phyloP scores from a whole-genome alignment of 1,284 basidiomycete genomes.

The Sporisorium exsertum region DNA sequence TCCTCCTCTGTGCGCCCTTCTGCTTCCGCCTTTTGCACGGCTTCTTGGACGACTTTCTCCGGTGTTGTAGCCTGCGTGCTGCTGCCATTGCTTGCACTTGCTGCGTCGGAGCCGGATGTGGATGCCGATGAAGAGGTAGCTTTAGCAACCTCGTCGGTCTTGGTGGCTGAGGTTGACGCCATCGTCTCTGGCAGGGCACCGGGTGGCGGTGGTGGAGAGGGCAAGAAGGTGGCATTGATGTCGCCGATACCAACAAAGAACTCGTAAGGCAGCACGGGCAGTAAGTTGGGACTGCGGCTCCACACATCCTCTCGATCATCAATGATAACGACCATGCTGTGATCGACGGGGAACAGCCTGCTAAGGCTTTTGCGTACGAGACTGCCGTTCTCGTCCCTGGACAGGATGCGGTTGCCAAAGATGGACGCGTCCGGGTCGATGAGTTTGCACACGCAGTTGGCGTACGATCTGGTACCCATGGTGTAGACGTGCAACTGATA shows the following conservation, averaged over 20 bases:
- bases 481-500: slow-evolving; percentile 99
- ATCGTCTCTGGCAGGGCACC: slow-evolving; percentile 17
- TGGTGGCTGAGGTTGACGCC: slow-evolving; percentile 12
- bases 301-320: slow-evolving; percentile 98
- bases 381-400: slow-evolving; percentile 85
- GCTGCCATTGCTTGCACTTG: slow-evolving; percentile 2
- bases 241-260: slow-evolving; percentile 99
- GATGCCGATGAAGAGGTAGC: slow-evolving; percentile 24
- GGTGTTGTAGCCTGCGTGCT: slow-evolving; percentile 9
- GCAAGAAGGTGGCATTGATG: slow-evolving; percentile 93
- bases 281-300: slow-evolving; percentile 90
- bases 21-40: slow-evolving; percentile 16
- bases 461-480: slow-evolving; percentile 97
- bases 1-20: slow-evolving; percentile 31
- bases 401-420: slow-evolving; percentile 88
- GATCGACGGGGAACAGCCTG: slow-evolving; percentile 88
- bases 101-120: neutral
- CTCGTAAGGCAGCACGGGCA: slow-evolving; percentile 96
- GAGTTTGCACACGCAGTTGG: slow-evolving; percentile 90
- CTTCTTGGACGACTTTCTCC: slow-evolving; percentile 14
- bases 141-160: slow-evolving; percentile 17
- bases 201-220: slow-evolving; percentile 72
- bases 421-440: slow-evolving; percentile 88
- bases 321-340: slow-evolving; percentile 98
- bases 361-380: slow-evolving; percentile 90